Evolutionary conservation across 73 alveolate genomes (phyloP).

Genomic region (Vitrella brassicaformis): DNA sequence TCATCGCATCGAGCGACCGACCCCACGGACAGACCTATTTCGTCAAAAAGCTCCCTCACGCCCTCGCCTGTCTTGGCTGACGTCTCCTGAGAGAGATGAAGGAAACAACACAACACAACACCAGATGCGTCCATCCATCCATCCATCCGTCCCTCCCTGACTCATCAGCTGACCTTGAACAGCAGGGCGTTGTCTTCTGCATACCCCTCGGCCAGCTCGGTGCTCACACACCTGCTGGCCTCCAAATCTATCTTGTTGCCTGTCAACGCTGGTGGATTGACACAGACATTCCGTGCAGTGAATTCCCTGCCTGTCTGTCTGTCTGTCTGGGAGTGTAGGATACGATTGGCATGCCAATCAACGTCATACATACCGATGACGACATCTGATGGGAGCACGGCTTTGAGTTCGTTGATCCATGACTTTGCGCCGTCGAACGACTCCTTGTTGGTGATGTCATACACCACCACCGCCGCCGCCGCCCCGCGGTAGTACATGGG

Average conservation of each 20-base stretch:
- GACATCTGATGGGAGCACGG: conserved; percentile 17
- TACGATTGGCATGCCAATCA: no score
- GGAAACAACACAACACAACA: not conserved
- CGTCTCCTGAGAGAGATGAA: conserved; percentile 2
- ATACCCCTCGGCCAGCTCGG: conserved; percentile 31
- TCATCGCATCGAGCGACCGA: not conserved
- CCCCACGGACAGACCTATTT: not conserved
- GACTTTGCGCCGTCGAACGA: conserved; percentile 36
- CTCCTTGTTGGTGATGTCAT: conserved; percentile 41
- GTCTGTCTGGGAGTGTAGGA: no score
- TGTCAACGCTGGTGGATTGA: conserved; percentile 39
- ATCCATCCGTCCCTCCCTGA: not conserved
- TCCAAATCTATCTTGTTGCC: conserved; percentile 62
- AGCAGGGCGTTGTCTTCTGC: conserved; percentile 21
- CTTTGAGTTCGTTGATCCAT: conserved; percentile 44
- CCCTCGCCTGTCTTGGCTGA: conserved; percentile 26
- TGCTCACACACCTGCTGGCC: conserved; percentile 43
- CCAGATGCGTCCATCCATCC: not conserved
- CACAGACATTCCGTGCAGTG: no score
- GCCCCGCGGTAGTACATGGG: conserved; percentile 43
- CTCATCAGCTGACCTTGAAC: conserved; percentile 25
- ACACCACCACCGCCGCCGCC: conserved; percentile 34
- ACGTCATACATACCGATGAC: no score
- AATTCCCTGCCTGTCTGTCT: no score
- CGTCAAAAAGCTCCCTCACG: conserved; percentile 16